Evolutionary conservation across 768 basidiomycete genomes (phyloP).

Genomic region (Trametes gibbosa): DNA sequence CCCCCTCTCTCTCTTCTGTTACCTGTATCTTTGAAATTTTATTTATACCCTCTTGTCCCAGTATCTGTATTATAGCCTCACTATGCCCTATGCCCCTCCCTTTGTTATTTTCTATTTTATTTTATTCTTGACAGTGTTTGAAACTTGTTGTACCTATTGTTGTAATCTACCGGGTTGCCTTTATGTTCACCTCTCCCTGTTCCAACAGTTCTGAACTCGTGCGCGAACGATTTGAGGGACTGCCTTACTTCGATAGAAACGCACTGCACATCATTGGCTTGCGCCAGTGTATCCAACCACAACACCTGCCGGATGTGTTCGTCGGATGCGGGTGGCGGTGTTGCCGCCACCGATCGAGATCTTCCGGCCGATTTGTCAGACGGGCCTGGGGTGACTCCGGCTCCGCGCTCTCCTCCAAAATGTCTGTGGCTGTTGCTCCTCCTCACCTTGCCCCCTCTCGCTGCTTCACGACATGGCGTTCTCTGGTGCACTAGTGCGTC

Average conservation of each 20-base stretch:
- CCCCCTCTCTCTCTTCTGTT: not conserved
- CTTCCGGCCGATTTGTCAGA: conserved; percentile 20
- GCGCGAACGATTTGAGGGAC: no score
- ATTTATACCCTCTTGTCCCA: not conserved
- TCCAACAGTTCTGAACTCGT: no score
- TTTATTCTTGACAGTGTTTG: not conserved
- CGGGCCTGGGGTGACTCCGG: conserved; percentile 7
- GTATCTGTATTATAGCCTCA: not conserved
- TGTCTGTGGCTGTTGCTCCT: not conserved
- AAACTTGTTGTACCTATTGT: no score
- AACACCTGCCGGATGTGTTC: not conserved
- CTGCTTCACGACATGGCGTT: conserved; percentile 58
- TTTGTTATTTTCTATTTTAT: not conserved
- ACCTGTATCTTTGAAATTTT: not conserved
- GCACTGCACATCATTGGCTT: not conserved
- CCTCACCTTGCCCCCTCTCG: not conserved
- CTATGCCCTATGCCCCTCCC: not conserved
- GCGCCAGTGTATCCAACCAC: not conserved
- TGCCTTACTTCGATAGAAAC: not conserved
- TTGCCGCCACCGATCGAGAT: conserved; percentile 7
- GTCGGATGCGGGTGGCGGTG: conserved; percentile 5
- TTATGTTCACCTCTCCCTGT: no score
- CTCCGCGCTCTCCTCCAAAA: not conserved
- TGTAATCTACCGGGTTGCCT: no score
- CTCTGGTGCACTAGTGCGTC: conserved; percentile 78